A percentile compares a stretch with the other conserved stretches of the same genome.
Conservation (phyloP, 2,329 filamentous ascomycete genomes). For the Orbilia brochopaga region DNA sequence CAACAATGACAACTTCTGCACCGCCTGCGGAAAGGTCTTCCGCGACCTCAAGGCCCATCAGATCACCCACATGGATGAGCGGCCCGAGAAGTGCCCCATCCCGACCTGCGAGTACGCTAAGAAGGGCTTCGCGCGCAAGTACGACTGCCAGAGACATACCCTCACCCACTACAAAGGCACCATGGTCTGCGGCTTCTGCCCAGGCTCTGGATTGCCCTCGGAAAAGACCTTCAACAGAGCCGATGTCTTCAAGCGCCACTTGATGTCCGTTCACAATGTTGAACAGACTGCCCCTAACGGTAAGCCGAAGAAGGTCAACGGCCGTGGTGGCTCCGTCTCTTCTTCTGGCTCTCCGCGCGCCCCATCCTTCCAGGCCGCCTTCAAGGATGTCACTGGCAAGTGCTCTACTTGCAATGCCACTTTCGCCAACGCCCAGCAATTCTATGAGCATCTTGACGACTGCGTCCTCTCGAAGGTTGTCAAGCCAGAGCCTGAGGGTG, state of each 20-base stretch:
- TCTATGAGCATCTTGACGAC: constrained; percentile 92
- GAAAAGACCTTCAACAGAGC: constrained; percentile 97
- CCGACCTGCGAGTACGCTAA: constrained; percentile 87
- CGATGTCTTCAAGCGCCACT: constrained; percentile 92
- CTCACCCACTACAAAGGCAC: constrained; percentile 96
- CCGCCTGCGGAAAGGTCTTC: constrained; percentile 54
- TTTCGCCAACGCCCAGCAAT: constrained; percentile 88
- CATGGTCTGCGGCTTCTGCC: constrained; percentile 95
- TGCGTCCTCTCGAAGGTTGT: constrained; percentile 75
- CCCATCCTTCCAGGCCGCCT: constrained; percentile 55
- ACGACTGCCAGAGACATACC: constrained; percentile 94
- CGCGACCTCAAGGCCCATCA: constrained; percentile 73
- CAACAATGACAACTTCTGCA: constrained; percentile 55
- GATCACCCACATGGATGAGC: constrained; percentile 88
- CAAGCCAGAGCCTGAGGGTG: constrained; percentile 72
- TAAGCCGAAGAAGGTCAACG: constrained; percentile 70
- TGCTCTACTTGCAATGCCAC: constrained; percentile 89
- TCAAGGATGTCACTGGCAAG: constrained; percentile 74
- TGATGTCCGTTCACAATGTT: constrained; percentile 87
- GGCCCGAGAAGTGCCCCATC: constrained; percentile 93
- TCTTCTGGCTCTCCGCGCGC: constrained; percentile 51
- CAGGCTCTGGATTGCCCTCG: constrained; percentile 81
- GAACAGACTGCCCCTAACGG: constrained; percentile 93
- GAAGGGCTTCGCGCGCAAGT: constrained; percentile 93
- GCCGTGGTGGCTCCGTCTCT: constrained; percentile 52